Evolutionary conservation across 768 basidiomycete species (phyloP), one percentile per base, ranked within the genome.

Genomic region (Tylopilus rubrobrunneus): DNA sequence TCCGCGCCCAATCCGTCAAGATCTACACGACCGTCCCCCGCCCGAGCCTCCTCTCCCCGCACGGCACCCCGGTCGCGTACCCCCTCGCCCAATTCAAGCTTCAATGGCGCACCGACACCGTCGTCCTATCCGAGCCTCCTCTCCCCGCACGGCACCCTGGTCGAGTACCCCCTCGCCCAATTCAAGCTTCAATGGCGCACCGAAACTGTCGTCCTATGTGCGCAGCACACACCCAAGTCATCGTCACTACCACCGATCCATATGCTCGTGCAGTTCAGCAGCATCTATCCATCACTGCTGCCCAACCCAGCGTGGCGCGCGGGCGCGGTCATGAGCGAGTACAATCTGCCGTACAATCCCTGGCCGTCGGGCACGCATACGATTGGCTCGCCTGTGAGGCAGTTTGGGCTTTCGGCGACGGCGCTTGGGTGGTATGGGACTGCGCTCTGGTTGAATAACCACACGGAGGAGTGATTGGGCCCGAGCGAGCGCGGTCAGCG

Each of bases 391-490:
- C 84, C 86, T 4, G 68, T 86, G 14, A n/a, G 79, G 14, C 65
- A 86, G 31, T 82, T 84, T 57, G 72, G 79, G 2, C 76, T 72
- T 23, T 79, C 79, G 28, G 74, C 83, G 45, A 75, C 83, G 69
- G 71, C 72, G 0, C 59, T 88, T n/a, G 85, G 85, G 1, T 69
- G 67, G 5, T 76, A 80, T 59, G 86, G 86, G 4, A 86, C 83
- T 6, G 80, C 79, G 5, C 57, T 89, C 15, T 89, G 85, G 82
- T 69, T 72, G 33, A 86, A 89, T 59, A 81, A 73, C 45, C 80
- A 85, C 46, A 79, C 80, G 0, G 81, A 83, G 54, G 76, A 75
- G 34, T 75, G 77, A 62, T 70, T 72, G 53, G 69, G 69, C 2
- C 73, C 72, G 28, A 71, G 70, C 36, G 76, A 80, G 47, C 71